phyloP scores from a whole-genome alignment of 2,329 filamentous ascomycete genomes.

The Ophiostoma populinum region DNA sequence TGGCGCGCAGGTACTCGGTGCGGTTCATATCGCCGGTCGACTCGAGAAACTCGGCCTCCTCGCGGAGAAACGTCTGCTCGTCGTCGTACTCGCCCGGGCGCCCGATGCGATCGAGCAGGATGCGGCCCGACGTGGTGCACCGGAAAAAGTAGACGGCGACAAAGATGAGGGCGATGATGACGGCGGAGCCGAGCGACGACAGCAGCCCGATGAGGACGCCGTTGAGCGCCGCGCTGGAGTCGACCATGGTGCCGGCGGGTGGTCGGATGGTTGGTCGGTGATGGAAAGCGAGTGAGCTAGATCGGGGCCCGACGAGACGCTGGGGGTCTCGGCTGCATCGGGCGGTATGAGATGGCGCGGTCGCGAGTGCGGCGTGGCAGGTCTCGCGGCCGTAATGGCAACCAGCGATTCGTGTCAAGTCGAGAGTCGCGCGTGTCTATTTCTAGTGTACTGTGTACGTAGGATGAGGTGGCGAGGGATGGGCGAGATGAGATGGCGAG shows the following conservation, averaged over 20 bases:
- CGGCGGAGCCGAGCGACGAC: conserved; percentile 82
- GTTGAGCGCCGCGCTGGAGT: conserved; percentile 23
- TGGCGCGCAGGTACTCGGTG: conserved; percentile 82
- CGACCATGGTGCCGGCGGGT: neutral
- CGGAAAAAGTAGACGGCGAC: conserved; percentile 83
- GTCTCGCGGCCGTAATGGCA: too few species aligned
- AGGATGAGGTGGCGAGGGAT: too few species aligned
- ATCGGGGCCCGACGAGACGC: too few species aligned
- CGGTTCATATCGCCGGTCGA: conserved; percentile 86
- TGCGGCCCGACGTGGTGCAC: conserved; percentile 74
- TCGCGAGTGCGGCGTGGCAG: too few species aligned
- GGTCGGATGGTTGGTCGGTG: neutral
- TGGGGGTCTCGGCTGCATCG: too few species aligned
- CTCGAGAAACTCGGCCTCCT: conserved; percentile 90
- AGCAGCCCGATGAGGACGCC: conserved; percentile 90
- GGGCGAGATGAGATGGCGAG: too few species aligned
- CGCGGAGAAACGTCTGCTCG: conserved; percentile 81
- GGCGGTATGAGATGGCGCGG: too few species aligned
- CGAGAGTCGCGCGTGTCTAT: too few species aligned
- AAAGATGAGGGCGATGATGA: conserved; percentile 64
- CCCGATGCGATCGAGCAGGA: conserved; percentile 83
- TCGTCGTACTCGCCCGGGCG: conserved; percentile 94
- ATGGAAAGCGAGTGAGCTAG: neutral
- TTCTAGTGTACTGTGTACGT: too few species aligned
- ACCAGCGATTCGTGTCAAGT: too few species aligned